Base-by-base conservation (phyloP, 176 grass and related monocot genomes). In the Coix lacrymajobi region DNA sequence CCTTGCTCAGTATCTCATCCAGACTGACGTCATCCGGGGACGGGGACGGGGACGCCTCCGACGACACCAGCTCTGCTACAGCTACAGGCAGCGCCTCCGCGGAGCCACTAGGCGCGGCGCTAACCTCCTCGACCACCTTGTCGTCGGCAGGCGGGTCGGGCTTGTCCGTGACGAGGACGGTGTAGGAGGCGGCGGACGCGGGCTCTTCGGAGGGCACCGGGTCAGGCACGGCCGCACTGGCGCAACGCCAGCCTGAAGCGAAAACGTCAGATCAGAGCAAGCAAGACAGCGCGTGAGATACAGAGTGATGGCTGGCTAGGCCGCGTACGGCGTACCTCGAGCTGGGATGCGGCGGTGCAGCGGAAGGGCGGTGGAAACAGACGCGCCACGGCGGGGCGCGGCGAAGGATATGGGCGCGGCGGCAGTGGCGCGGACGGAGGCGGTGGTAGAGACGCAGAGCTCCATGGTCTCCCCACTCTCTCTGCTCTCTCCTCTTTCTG, bases 1-100 rank as follows among this genome's bases (percentile, higher is more conserved):
- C 88, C 88, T 90, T 90, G 88, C 84, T 67, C 4, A 86, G 66
- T 60, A 90, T 33, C 37, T 79, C 88, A n/a, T 78, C 79, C 4
- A 73, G 37, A 37, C 66, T 48, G 39, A 6, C 73, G 16, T 13
- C 37, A 40, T 73, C 83, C 66, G 71, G 73, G 4, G 73, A 54
- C 7, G 8, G 20, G 6, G 68, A 71, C 37, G 14, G n/a, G 7
- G 70, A 73, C 40, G 13, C 14, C 5, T 28, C 76, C 8, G 62
- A 79, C 24, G 77, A 36, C 65, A 65, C 78, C 16, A 30, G 57
- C 17, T 61, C 29, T 52, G 62, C 78, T 3, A 32, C 79, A 30
- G 60, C n/a, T n/a, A n/a, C n/a, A n/a, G n/a, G n/a, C n/a, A n/a
- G 69, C n/a, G 46, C 57, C 60, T 86, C 88, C 65, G 69, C 11